Evolutionary conservation across 495 filamentous ascomycete species (phyloP).

Genomic region (Penicillium robsamsonii): DNA sequence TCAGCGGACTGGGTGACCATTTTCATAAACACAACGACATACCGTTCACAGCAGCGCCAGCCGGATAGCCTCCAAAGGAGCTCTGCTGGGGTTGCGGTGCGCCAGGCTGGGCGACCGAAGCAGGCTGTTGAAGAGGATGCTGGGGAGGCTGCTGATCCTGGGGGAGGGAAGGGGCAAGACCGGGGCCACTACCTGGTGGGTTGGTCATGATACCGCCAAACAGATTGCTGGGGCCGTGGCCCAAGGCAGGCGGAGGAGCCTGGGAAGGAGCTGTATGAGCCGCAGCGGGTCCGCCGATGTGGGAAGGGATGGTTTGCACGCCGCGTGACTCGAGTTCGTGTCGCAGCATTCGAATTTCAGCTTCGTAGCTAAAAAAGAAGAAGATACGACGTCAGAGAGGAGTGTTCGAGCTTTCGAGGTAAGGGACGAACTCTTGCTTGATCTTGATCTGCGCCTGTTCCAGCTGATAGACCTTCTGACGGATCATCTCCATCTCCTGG

Average conservation of each 20-base stretch:
- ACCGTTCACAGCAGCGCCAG: conserved; percentile 66
- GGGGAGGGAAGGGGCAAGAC: conserved; percentile 79
- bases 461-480: conserved; percentile 84
- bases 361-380: conserved; percentile 70
- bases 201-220: conserved; percentile 97
- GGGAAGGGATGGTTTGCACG: conserved; percentile 62
- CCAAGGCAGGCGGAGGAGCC: conserved; percentile 79
- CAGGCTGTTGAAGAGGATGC: conserved; percentile 58
- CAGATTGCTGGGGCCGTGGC: conserved; percentile 86
- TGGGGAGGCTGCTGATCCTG: conserved; percentile 61
- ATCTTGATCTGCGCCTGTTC: conserved; percentile 83
- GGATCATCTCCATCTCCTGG: conserved; percentile 88
- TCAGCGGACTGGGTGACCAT: conserved; percentile 29
- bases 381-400: conserved; percentile 5
- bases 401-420: neutral
- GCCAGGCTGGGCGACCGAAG: conserved; percentile 59
- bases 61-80: conserved; percentile 59
- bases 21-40: conserved; percentile 38
- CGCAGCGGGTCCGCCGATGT: conserved; percentile 55
- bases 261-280: conserved; percentile 77
- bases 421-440: conserved; percentile 75
- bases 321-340: conserved; percentile 88
- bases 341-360: conserved; percentile 79
- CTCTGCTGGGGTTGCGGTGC: conserved; percentile 61
- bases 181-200: conserved; percentile 78